phyloP scores from a whole-genome alignment of 805 yeast species.

The Lachancea dasiensis region DNA sequence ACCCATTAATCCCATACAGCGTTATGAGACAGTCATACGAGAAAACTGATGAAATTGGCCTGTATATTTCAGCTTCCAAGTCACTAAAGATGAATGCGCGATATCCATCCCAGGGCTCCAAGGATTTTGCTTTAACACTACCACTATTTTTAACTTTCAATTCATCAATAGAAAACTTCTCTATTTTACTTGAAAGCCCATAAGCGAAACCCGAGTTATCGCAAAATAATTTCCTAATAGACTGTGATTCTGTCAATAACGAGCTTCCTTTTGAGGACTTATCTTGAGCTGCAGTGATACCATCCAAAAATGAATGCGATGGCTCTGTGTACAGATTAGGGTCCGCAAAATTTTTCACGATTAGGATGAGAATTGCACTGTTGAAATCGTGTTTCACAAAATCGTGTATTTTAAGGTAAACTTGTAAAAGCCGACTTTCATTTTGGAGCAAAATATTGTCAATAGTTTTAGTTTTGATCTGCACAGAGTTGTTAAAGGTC shows the following conservation, averaged over 20 bases:
- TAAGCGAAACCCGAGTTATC: slow-evolving; percentile 40
- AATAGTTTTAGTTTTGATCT: slow-evolving; percentile 22
- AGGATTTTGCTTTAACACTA: slow-evolving; percentile 22
- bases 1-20: slow-evolving; percentile 21
- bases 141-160: slow-evolving; percentile 20
- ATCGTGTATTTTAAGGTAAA: slow-evolving; percentile 36
- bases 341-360: slow-evolving; percentile 39
- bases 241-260: slow-evolving; percentile 6
- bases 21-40: slow-evolving; percentile 38
- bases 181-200: slow-evolving; percentile 50
- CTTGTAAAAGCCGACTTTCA: slow-evolving; percentile 41
- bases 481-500: slow-evolving; percentile 29
- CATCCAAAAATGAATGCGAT: slow-evolving; percentile 12
- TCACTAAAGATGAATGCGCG: slow-evolving; percentile 33
- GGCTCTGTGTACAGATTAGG: slow-evolving; percentile 35
- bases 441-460: slow-evolving; percentile 33
- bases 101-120: slow-evolving; percentile 30
- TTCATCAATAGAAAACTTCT: slow-evolving; percentile 34
- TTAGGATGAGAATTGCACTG: slow-evolving; percentile 36
- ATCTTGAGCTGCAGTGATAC: slow-evolving; percentile 11
- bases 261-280: neutral
- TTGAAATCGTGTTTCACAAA: slow-evolving; percentile 35
- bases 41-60: slow-evolving; percentile 37
- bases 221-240: slow-evolving; percentile 21
- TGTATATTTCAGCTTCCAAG: slow-evolving; percentile 30